Evolutionary conservation across 2,329 filamentous ascomycete genomes (phyloP).

Genomic region (Pestalotiopsis fici): DNA sequence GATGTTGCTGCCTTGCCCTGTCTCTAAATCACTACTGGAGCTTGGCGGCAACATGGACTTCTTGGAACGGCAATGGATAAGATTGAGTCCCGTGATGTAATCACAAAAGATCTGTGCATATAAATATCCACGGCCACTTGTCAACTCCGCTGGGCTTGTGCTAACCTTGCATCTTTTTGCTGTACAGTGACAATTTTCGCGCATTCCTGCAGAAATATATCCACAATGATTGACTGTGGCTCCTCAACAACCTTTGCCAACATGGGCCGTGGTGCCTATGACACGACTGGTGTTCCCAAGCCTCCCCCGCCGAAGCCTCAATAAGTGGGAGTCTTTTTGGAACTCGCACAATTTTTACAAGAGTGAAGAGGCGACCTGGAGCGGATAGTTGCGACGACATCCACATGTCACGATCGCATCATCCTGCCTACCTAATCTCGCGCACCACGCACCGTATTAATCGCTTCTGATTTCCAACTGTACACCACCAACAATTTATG

Average conservation of each 20-base stretch:
- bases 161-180: constrained; percentile 7
- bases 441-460: constrained; percentile 19
- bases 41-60: constrained; percentile 11
- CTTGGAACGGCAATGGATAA: background rate
- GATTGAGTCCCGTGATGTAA: background rate
- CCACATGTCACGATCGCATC: background rate
- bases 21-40: constrained; percentile 11
- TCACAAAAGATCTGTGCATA: constrained; percentile 3
- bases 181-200: background rate
- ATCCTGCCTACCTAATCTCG: constrained; percentile 6
- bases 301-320: constrained; percentile 33
- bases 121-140: background rate
- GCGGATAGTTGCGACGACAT: background rate
- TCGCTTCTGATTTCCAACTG: constrained; percentile 23
- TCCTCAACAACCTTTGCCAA: constrained; percentile 25
- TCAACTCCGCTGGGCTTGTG: background rate
- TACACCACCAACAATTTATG: constrained; percentile 27
- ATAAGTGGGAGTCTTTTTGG: constrained; percentile 19
- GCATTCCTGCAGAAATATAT: background rate
- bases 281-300: constrained; percentile 35
- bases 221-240: constrained; percentile 30
- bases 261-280: constrained; percentile 36
- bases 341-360: constrained; percentile 1
- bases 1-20: constrained; percentile 9
- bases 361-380: background rate